Evolutionary conservation across 2,329 filamentous ascomycete genomes (phyloP).

Genomic region (Colletotrichum lentis): DNA sequence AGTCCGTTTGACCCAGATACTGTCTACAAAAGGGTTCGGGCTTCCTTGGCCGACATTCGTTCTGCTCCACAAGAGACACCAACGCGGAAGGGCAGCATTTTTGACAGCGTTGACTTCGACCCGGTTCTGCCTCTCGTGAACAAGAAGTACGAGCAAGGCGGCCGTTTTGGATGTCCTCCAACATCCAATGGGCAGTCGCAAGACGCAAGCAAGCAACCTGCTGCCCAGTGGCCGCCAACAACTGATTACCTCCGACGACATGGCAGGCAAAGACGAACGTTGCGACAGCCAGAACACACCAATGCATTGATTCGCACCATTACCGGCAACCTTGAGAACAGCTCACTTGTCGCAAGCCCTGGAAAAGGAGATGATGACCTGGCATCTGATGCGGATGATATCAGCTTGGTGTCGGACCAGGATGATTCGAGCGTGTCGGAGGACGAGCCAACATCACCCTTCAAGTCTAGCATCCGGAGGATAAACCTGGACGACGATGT

Average conservation of each 20-base stretch:
- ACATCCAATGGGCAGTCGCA: slow-evolving; percentile 43
- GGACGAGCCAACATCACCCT: slow-evolving; percentile 59
- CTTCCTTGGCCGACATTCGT: slow-evolving; percentile 51
- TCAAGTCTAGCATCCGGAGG: slow-evolving; percentile 58
- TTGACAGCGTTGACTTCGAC: slow-evolving; percentile 64
- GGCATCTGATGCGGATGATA: slow-evolving; percentile 57
- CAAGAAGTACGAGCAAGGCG: slow-evolving; percentile 66
- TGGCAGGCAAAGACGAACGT: slow-evolving; percentile 51
- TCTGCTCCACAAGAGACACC: slow-evolving; percentile 39
- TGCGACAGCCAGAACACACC: slow-evolving; percentile 42
- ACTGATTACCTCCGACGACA: slow-evolving; percentile 60
- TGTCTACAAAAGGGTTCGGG: slow-evolving; percentile 65
- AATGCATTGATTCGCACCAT: slow-evolving; percentile 51
- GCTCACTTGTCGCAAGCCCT: slow-evolving; percentile 51
- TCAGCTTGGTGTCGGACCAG: slow-evolving; percentile 63
- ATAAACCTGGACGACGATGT: slow-evolving; percentile 61
- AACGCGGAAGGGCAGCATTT: slow-evolving; percentile 56
- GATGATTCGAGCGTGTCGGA: slow-evolving; percentile 62
- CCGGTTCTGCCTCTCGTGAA: slow-evolving; percentile 62
- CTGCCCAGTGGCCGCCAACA: slow-evolving; percentile 52
- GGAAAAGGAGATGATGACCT: slow-evolving; percentile 52
- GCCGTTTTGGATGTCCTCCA: slow-evolving; percentile 59
- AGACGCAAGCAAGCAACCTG: slow-evolving; percentile 43
- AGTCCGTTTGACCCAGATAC: slow-evolving; percentile 67
- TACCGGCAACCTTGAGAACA: slow-evolving; percentile 47